phyloP scores from a whole-genome alignment of 495 filamentous ascomycete genomes.

The Staphylotrichum longicolle region DNA sequence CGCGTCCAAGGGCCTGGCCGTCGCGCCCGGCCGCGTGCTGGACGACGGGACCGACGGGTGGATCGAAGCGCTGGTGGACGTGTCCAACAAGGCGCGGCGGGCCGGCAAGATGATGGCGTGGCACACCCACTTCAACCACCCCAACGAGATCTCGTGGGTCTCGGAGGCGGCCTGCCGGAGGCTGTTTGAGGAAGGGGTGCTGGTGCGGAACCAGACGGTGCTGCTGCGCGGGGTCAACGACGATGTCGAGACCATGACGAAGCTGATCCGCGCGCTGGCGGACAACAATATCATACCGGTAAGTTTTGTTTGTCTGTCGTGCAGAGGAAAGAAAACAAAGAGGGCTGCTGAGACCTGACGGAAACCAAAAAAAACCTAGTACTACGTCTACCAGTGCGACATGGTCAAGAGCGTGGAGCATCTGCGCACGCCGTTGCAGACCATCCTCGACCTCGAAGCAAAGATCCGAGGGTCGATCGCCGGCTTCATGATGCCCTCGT shows the following conservation, averaged over 20 bases:
- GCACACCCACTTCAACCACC: slow-evolving; percentile 64
- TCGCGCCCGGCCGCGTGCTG: slow-evolving; percentile 50
- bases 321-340: not conserved
- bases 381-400: slow-evolving; percentile 61
- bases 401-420: slow-evolving; percentile 58
- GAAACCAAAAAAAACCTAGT: slow-evolving; percentile 32
- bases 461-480: slow-evolving; percentile 56
- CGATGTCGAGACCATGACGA: slow-evolving; percentile 49
- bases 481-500: slow-evolving; percentile 58
- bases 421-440: slow-evolving; percentile 57
- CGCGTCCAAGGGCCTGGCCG: slow-evolving; percentile 57
- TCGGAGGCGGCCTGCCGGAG: slow-evolving; percentile 48
- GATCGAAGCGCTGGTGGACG: slow-evolving; percentile 47
- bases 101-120: slow-evolving; percentile 57
- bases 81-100: slow-evolving; percentile 46
- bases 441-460: slow-evolving; percentile 54
- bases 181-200: slow-evolving; percentile 51
- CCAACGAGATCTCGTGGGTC: slow-evolving; percentile 60
- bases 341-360: slow-evolving; percentile 8
- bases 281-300: slow-evolving; percentile 56
- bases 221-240: slow-evolving; percentile 58
- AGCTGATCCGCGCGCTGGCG: slow-evolving; percentile 50
- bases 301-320: slow-evolving; percentile 21
- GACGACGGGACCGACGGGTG: slow-evolving; percentile 51
- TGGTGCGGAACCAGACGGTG: slow-evolving; percentile 52